A percentile compares a stretch with the other conserved stretches of the same genome.
Evolutionary conservation across 2,329 filamentous ascomycete genomes (phyloP).

Genomic region (Lithohypha guttulata): DNA sequence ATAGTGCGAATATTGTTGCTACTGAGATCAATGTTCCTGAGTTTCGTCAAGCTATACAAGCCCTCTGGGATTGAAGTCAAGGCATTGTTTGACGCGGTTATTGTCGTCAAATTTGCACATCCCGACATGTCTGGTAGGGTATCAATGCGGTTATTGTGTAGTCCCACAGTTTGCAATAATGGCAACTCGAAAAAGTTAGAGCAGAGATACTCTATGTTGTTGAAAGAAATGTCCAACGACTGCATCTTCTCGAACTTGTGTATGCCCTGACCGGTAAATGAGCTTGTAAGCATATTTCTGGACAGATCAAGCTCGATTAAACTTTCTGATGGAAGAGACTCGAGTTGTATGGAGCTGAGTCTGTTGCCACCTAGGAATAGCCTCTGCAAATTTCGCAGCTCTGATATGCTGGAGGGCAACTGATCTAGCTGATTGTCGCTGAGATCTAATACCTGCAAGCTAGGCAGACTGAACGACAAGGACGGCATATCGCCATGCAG

Average conservation of each 20-base stretch:
- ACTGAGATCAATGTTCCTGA: constrained; percentile 72
- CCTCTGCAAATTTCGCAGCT: constrained; percentile 57
- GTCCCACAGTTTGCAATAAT: constrained; percentile 58
- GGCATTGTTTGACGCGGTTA: constrained; percentile 73
- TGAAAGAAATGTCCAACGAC: constrained; percentile 65
- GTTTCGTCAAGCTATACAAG: constrained; percentile 54
- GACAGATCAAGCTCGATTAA: constrained; percentile 58
- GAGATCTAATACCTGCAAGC: constrained; percentile 71
- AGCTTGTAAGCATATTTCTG: constrained; percentile 57
- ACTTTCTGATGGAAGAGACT: constrained; percentile 10
- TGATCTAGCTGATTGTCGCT: constrained; percentile 66
- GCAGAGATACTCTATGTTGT: constrained; percentile 51
- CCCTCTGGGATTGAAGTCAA: constrained; percentile 66
- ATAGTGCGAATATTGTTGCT: constrained; percentile 71
- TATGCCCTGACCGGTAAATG: constrained; percentile 3
- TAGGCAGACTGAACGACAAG: constrained; percentile 51
- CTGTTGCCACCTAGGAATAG: constrained; percentile 72
- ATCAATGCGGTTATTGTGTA: constrained; percentile 73
- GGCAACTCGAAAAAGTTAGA: constrained; percentile 53
- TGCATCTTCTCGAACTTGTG: constrained; percentile 59
- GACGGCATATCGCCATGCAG: constrained; percentile 57
- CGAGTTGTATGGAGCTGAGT: constrained; percentile 53
- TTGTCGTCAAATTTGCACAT: constrained; percentile 56
- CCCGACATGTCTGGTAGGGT: constrained; percentile 60
- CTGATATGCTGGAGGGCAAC: constrained; percentile 51